Base-by-base conservation (phyloP, 148 eudicot genomes). In the Vaccinium corymbosum region DNA sequence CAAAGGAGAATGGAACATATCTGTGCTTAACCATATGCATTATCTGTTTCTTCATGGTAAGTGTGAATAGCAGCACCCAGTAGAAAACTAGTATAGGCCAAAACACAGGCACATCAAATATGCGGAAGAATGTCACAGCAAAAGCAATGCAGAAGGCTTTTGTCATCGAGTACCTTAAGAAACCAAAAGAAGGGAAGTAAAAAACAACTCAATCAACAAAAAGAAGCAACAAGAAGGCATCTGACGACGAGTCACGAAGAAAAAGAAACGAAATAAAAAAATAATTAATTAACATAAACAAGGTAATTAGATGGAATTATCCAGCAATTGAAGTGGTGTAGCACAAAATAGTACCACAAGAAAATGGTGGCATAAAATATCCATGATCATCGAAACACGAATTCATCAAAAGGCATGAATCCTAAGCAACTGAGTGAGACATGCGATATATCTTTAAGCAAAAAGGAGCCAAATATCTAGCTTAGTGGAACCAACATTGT, bases 11-110 rank as follows among this genome's bases (percentile, higher is more conserved):
- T 2, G 94, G 94, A 68, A 91, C 91, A 71, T 91, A 91, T 90
- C 86, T 91, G 87, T 89, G 89, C 80, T 87, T 91, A 81, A 90
- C 88, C 94, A 91, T 91, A 86, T 91, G 94, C 16, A 87, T 89
- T 89, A 91, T 90, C 73, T 91, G 94, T 85, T 89, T 85, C 85
- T 90, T 91, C 92, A 91, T 91, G 84, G 94, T 91, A 76, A 90
- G 89, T 10, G 94, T 89, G 86, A 91, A 90, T 80, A 91, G 80
- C 80, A 90, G 85, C 82, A 91, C 80, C 94, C 94, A 91, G 86
- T 91, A 91, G 89, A 91, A 87, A 59, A 90, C 85, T 56, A 91
- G 92, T 61, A 91, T 90, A 0, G 94, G 94, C 94, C 94, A 91
- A 85, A 89, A 91, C 56, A 90, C 94, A 0, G 94, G 94, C 68